Conservation (phyloP, 805 yeast species). For the Kodamaea lidongshanica region DNA sequence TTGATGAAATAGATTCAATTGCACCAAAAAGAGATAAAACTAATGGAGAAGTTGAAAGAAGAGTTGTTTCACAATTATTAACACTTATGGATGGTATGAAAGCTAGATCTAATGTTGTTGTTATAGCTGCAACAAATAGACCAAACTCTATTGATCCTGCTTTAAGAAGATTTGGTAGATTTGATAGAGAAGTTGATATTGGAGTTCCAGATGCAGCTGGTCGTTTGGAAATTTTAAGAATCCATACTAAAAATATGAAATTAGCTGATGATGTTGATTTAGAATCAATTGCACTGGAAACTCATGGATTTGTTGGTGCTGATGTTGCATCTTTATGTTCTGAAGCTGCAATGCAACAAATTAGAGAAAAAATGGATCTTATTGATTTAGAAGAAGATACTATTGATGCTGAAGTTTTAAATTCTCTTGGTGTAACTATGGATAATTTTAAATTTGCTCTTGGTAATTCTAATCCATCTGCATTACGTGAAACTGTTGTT, state of each 20-base stretch:
- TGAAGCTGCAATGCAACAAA: slow-evolving; percentile 99
- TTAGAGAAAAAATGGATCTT: slow-evolving; percentile 98
- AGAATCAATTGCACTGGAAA: slow-evolving; percentile 92
- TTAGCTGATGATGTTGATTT: slow-evolving; percentile 90
- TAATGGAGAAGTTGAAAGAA: slow-evolving; percentile 98
- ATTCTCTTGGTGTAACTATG: slow-evolving; percentile 96
- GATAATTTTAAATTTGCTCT: slow-evolving; percentile 97
- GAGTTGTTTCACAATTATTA: slow-evolving; percentile 95
- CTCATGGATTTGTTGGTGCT: slow-evolving; percentile 99
- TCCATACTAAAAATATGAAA: slow-evolving; percentile 98
- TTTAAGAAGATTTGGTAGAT: slow-evolving; percentile 77
- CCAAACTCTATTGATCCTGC: slow-evolving; percentile 86
- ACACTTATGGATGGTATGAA: slow-evolving; percentile 99
- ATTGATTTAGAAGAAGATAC: slow-evolving; percentile 95
- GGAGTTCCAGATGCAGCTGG: slow-evolving; percentile 98
- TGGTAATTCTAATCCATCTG: slow-evolving; percentile 97
- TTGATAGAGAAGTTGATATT: slow-evolving; percentile 80
- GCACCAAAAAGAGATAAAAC: slow-evolving; percentile 99
- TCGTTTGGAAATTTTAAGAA: slow-evolving; percentile 91
- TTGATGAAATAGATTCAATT: slow-evolving; percentile 97
- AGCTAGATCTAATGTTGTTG: slow-evolving; percentile 97
- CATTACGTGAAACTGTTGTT: slow-evolving; percentile 98
- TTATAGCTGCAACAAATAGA: slow-evolving; percentile 94
- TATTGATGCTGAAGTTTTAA: slow-evolving; percentile 94
- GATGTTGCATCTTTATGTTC: slow-evolving; percentile 97